These are phyloP conservation scores for Aspergillus sp. DNA, from an alignment of 2,329 filamentous ascomycete genomes.

Conservation along the genomic window DNA sequence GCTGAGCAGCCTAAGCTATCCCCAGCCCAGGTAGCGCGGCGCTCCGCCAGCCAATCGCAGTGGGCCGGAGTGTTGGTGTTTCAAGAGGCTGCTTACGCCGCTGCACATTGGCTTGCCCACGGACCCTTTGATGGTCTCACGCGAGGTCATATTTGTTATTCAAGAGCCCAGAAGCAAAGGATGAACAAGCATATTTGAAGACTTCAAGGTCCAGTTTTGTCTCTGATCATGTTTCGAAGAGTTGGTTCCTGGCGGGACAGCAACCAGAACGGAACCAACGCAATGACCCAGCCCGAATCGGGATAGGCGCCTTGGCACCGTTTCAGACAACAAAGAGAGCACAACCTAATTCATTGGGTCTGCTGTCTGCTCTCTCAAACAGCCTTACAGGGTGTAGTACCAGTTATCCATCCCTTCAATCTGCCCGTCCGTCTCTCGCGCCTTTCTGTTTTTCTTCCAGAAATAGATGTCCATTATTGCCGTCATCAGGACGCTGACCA, in stretches of 20 bases:
- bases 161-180: too few relatives aligned
- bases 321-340: background rate
- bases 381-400: conserved; percentile 15
- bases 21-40: background rate
- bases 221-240: too few relatives aligned
- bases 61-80: background rate
- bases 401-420: conserved; percentile 12
- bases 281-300: background rate
- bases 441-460: conserved; percentile 12
- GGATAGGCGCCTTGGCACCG: background rate
- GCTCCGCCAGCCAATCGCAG: background rate
- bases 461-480: conserved; percentile 10
- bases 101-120: too few relatives aligned
- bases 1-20: background rate
- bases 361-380: background rate
- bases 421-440: conserved; percentile 1
- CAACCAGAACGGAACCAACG: background rate
- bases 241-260: too few relatives aligned
- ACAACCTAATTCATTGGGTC: background rate
- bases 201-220: too few relatives aligned
- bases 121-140: background rate
- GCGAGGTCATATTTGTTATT: too few relatives aligned
- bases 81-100: background rate
- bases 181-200: too few relatives aligned
- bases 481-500: conserved; percentile 7